phyloP scores from a whole-genome alignment of 2,329 filamentous ascomycete genomes.

The Monosporascus sp. region DNA sequence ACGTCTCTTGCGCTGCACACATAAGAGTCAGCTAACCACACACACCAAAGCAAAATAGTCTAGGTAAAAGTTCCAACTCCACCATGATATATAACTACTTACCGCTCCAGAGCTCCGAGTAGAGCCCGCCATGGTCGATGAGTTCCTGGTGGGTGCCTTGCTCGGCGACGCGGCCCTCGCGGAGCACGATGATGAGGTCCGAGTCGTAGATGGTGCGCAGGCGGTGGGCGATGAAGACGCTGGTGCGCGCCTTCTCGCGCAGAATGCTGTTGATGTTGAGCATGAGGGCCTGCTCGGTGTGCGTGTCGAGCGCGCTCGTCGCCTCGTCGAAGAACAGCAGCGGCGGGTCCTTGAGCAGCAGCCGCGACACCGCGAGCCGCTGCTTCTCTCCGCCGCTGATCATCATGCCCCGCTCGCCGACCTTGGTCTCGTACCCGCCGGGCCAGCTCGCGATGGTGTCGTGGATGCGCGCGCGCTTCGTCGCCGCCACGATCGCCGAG shows the following conservation, averaged over 20 bases:
- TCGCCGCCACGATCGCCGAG: constrained; percentile 71
- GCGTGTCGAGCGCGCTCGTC: constrained; percentile 85
- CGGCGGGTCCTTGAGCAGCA: constrained; percentile 85
- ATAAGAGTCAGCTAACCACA: background rate
- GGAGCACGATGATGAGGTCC: constrained; percentile 87
- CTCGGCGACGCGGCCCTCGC: constrained; percentile 80
- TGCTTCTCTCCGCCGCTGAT: constrained; percentile 95
- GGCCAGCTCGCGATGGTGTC: constrained; percentile 75
- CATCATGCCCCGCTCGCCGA: constrained; percentile 94
- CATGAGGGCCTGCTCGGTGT: constrained; percentile 87
- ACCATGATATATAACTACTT: constrained; percentile 32
- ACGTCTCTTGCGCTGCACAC: no score
- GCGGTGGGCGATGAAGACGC: constrained; percentile 90
- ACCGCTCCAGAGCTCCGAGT: constrained; percentile 88
- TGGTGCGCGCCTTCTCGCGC: constrained; percentile 81
- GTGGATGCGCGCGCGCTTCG: constrained; percentile 78
- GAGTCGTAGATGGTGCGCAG: constrained; percentile 91
- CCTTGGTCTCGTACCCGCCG: constrained; percentile 84
- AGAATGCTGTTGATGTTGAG: constrained; percentile 90
- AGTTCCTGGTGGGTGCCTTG: constrained; percentile 82
- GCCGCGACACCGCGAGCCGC: constrained; percentile 73
- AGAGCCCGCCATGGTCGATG: constrained; percentile 73
- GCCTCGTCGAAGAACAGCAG: constrained; percentile 94
- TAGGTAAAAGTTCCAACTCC: no score
- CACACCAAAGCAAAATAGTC: no score